phyloP scores from a whole-genome alignment of 495 filamentous ascomycete genomes.

The Penicillium herquei region DNA sequence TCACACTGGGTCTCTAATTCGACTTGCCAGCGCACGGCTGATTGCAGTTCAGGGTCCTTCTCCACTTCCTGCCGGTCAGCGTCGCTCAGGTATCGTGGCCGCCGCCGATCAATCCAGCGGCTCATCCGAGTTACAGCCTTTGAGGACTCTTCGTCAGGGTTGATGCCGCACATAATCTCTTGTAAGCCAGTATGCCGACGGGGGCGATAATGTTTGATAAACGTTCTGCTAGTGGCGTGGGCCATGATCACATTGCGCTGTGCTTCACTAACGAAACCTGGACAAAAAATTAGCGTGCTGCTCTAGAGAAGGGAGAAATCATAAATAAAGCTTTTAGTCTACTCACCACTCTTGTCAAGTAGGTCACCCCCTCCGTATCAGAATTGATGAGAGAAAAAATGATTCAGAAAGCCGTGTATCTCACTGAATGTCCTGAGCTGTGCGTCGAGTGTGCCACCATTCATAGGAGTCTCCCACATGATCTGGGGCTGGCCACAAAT shows the following conservation, averaged over 20 bases:
- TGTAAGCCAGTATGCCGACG: conserved; percentile 20
- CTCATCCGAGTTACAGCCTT: conserved; percentile 24
- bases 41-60: conserved; percentile 3
- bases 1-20: conserved; percentile 4
- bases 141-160: conserved; percentile 23
- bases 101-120: conserved; percentile 26
- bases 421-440: conserved; percentile 8
- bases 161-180: conserved; percentile 23
- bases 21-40: conserved; percentile 1
- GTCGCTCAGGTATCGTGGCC: conserved; percentile 18
- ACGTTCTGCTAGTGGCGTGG: conserved; percentile 28
- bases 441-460: conserved; percentile 4
- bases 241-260: conserved; percentile 41
- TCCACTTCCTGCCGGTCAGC: conserved; percentile 4
- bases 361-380: conserved; percentile 25
- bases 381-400: conserved; percentile 17
- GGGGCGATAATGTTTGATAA: conserved; percentile 39
- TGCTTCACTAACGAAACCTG: conserved; percentile 29
- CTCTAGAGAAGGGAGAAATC: too few species aligned
- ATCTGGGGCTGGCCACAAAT: conserved; percentile 8
- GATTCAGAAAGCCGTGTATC: conserved; percentile 5
- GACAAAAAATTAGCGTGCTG: too few species aligned
- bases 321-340: too few species aligned
- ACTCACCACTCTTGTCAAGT: conserved; percentile 17
- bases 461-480: conserved; percentile 4